phyloP scores from a whole-genome alignment of 1,139 yeast genomes.

The Candida sanyaensis region DNA sequence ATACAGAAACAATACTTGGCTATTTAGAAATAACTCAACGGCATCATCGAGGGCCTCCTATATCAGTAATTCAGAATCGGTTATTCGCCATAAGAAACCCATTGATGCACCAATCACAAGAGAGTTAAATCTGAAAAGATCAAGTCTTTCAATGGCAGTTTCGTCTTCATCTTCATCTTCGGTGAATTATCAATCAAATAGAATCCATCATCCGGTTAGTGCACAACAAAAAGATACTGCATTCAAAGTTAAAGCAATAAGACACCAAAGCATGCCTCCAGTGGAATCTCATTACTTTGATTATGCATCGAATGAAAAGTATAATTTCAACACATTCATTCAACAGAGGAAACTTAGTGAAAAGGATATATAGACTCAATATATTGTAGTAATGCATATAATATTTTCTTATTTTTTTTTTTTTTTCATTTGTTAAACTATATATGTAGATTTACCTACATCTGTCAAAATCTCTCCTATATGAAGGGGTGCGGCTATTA shows the following conservation, averaged over 20 bases:
- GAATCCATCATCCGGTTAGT: slow-evolving; percentile 17
- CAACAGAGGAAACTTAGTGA: slow-evolving; percentile 21
- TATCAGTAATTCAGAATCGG: neutral
- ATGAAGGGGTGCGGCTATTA: neutral
- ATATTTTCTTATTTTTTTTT: neutral
- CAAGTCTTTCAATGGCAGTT: slow-evolving; percentile 17
- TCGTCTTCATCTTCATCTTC: slow-evolving; percentile 9
- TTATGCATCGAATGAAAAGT: slow-evolving; percentile 28
- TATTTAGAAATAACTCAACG: slow-evolving; percentile 23
- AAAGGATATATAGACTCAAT: slow-evolving; percentile 1
- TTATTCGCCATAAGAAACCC: neutral
- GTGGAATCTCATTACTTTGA: slow-evolving; percentile 27
- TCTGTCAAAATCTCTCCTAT: neutral
- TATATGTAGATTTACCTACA: neutral
- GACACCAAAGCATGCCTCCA: slow-evolving; percentile 10
- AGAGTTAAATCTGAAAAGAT: slow-evolving; percentile 11
- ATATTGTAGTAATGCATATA: neutral
- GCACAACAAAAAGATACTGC: neutral
- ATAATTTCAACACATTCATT: slow-evolving; percentile 43
- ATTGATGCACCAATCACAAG: neutral
- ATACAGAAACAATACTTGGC: slow-evolving; percentile 34
- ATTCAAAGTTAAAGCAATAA: neutral
- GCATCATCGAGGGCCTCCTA: slow-evolving; percentile 1
- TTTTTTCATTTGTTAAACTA: neutral
- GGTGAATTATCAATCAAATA: slow-evolving; percentile 20